Evolutionary conservation across 148 eudicot genomes (phyloP), one percentile per base, ranked within the genome.

Genomic region (Dysphania ambrosioides): DNA sequence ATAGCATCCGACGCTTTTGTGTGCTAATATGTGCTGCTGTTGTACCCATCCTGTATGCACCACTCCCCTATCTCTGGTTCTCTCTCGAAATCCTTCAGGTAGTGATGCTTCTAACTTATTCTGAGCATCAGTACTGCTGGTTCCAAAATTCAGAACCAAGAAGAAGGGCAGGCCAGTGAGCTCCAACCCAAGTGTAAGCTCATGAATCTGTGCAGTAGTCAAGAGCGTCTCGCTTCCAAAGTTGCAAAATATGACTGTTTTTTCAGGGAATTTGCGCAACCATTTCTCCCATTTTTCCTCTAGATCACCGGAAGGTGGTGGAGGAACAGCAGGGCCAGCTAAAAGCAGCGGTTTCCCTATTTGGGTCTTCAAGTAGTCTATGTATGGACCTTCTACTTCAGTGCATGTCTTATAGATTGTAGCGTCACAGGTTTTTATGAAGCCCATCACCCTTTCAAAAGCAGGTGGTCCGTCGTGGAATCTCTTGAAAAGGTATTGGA

Each of bases 1-100:
- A 41, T 80, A 88, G 56, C 88, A 85, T 4, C 91, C 91, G 15
- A 88, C 87, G 32, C 77, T 88, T 40, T 40, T 40, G 63, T 88
- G 91, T 21, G 80, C 84, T 55, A 88, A 62, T 2, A 88, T 88
- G 30, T 73, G 80, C 66, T 75, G 87, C 27, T 88, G 91, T 49
- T 84, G 88, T 42, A 88, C 87, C 91, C 91, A 88, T 16, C 88
- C 87, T 13, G 80, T 71, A 26, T 80, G 79, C 12, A 85, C 79
- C 7, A 80, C 56, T 23, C 87, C 91, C 57, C 70, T 78, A 3
- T 59, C 78, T 61, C 72, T 68, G 38, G 85, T 81, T 38, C 87
- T 80, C 21, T 82, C 87, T 59, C 47, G 6, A 56, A 78, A 88
- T 61, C 88, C 87, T 41, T 71, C 74, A 6, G 88, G 88, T 21